Percentiles rank a stretch among this genome's conserved stretches.
These are phyloP conservation scores for Camellia oleifera DNA, from an alignment of 179 eudicot genomes.

Conservation along the genomic window DNA sequence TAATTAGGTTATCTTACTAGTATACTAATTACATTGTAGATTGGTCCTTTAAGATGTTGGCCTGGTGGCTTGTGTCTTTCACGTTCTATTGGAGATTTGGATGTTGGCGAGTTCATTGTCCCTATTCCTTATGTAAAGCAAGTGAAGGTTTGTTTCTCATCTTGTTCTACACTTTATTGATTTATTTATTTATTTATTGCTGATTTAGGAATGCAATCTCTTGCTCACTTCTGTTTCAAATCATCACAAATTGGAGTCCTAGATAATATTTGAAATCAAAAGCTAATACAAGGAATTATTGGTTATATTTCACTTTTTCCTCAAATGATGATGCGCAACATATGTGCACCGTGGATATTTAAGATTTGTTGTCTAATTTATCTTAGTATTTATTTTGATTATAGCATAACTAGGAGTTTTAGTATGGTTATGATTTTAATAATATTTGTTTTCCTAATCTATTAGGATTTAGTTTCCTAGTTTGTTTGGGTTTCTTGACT, in stretches of 20 bases:
- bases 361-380: too few relatives aligned
- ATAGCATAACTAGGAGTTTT: too few relatives aligned
- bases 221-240: neutral
- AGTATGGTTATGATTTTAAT: too few relatives aligned
- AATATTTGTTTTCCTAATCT: too few relatives aligned
- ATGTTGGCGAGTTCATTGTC: slow-evolving; percentile 95
- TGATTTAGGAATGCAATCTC: neutral
- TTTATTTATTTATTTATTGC: neutral
- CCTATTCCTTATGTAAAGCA: slow-evolving; percentile 95
- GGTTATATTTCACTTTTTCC: neutral
- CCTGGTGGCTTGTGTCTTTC: slow-evolving; percentile 98
- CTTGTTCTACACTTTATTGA: too few relatives aligned
- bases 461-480: too few relatives aligned
- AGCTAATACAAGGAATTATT: neutral
- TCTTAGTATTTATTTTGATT: too few relatives aligned
- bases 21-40: slow-evolving; percentile 35
- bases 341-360: too few relatives aligned
- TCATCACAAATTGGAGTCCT: neutral
- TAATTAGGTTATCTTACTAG: neutral
- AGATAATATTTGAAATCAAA: neutral
- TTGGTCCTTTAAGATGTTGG: slow-evolving; percentile 99
- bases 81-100: slow-evolving; percentile 94
- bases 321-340: neutral
- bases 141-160: slow-evolving; percentile 69
- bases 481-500: too few relatives aligned